These are phyloP conservation scores for Epichloe festucae DNA, from an alignment of 2,329 filamentous ascomycete species.

Conservation along the genomic window DNA sequence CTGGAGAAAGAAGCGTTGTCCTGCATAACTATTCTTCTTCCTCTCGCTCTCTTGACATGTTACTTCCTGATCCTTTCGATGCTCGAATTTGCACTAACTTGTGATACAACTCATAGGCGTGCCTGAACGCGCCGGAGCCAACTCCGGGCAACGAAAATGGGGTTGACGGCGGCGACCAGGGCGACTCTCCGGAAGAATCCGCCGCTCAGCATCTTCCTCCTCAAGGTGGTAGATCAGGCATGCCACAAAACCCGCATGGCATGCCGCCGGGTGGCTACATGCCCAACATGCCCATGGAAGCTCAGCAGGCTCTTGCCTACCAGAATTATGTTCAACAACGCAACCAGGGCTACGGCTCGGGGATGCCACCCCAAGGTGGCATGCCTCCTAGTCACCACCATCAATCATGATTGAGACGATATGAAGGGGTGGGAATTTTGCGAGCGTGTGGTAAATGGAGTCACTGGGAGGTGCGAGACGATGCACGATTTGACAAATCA, in stretches of 20 bases:
- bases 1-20: background rate
- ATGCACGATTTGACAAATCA: constrained; percentile 5
- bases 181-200: constrained; percentile 87
- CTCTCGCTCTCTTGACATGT: background rate
- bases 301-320: constrained; percentile 70
- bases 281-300: constrained; percentile 55
- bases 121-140: constrained; percentile 90
- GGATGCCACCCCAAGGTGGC: constrained; percentile 66
- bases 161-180: constrained; percentile 60
- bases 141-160: constrained; percentile 68
- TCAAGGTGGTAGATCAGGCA: constrained; percentile 43
- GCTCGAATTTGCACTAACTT: background rate
- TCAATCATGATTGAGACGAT: constrained; percentile 44
- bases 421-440: background rate
- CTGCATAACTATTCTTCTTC: background rate
- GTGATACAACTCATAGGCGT: constrained; percentile 50
- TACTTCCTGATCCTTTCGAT: background rate
- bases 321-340: constrained; percentile 72
- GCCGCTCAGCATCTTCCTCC: constrained; percentile 62
- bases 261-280: constrained; percentile 55
- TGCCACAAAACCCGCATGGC: constrained; percentile 44
- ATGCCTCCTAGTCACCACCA: constrained; percentile 77
- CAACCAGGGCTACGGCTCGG: constrained; percentile 55
- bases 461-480: background rate
- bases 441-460: background rate